Percentiles rank a stretch among this genome's conserved stretches.
phyloP scores from a whole-genome alignment of 129 eudicot genomes.

The sunflower (Helianthus annuus) region HanXRQr2.0-SUNRISE NC_035446.2:164476415-164476914 shows the following conservation, averaged over 20 bases:
- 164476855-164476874: no score
- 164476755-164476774: no score
- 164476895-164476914: no score
- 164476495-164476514: slow-evolving; percentile 55
- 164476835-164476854: no score
- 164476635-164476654: neutral
- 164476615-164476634: neutral
- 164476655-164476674: slow-evolving; percentile 15
- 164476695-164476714: no score
- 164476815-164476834: no score
- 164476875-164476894: no score
- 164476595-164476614: neutral
- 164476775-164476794: no score
- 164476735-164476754: no score
- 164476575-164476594: neutral
- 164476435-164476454: slow-evolving; percentile 81
- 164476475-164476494: slow-evolving; percentile 75
- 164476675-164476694: no score
- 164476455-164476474: slow-evolving; percentile 83
- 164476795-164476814: no score
- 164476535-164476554: neutral
- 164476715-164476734: no score
- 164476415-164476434: slow-evolving; percentile 90
- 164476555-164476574: neutral
- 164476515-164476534: slow-evolving; percentile 23